Conservation (phyloP, 495 filamentous ascomycete species). For the Corynascus novoguineensis region DNA sequence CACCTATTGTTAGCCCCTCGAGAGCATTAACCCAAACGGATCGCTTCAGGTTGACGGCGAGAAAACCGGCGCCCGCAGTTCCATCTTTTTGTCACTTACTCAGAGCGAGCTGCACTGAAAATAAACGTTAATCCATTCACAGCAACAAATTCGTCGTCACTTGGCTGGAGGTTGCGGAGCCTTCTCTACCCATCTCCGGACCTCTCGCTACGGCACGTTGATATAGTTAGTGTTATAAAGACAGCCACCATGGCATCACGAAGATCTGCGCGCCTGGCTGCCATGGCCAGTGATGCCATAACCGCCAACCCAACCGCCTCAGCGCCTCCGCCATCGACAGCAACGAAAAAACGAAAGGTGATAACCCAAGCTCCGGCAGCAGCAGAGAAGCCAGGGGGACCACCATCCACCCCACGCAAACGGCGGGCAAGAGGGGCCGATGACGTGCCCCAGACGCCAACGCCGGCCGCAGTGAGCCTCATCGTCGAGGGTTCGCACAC, state of each 20-base stretch:
- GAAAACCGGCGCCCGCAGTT: too few species aligned
- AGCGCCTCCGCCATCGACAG: conserved; percentile 11
- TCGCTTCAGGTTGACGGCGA: too few species aligned
- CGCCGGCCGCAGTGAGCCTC: conserved; percentile 33
- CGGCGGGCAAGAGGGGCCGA: conserved; percentile 22
- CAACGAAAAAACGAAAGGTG: conserved; percentile 38
- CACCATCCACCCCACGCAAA: conserved; percentile 34
- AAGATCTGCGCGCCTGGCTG: conserved; percentile 54
- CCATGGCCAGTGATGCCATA: conserved; percentile 28
- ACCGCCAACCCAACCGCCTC: conserved; percentile 16
- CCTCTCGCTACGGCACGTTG: too few species aligned
- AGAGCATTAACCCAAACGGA: too few species aligned
- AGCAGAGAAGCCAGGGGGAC: conserved; percentile 9
- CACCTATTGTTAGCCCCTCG: too few species aligned
- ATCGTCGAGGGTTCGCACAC: conserved; percentile 24
- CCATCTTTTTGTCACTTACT: too few species aligned
- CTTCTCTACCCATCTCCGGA: too few species aligned
- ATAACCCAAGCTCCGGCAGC: conserved; percentile 1
- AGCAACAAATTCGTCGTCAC: too few species aligned
- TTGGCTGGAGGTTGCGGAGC: too few species aligned
- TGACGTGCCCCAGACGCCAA: conserved; percentile 36
- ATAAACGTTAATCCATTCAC: too few species aligned
- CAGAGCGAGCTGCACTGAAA: too few species aligned
- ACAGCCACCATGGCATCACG: conserved; percentile 48
- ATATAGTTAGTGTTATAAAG: too few species aligned